Conservation (phyloP, 768 basidiomycete genomes). For the Coprinellus aureogranulatus region DNA sequence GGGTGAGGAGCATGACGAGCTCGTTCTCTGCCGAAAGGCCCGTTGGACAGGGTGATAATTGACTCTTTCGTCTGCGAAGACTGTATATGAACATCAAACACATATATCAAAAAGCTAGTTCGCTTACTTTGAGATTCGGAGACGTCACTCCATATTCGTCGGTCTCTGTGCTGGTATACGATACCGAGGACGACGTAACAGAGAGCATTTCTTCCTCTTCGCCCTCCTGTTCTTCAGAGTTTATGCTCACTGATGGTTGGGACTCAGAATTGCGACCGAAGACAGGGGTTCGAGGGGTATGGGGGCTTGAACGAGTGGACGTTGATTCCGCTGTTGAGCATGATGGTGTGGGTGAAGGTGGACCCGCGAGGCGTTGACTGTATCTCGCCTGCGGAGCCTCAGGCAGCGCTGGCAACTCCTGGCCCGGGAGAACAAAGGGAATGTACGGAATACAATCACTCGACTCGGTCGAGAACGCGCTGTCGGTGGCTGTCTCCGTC, state of each 20-base stretch:
- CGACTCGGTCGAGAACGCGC: slow-evolving; percentile 1
- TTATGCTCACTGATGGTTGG: not conserved
- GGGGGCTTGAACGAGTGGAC: slow-evolving; percentile 3
- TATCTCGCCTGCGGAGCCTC: not conserved
- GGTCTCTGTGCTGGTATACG: not conserved
- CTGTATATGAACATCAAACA: too few relatives aligned
- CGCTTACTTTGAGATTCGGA: not conserved
- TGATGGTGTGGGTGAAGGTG: slow-evolving; percentile 8
- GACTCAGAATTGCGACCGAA: not conserved
- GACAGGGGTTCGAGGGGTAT: slow-evolving; percentile 5
- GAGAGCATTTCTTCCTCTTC: not conserved
- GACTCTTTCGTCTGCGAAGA: too few relatives aligned
- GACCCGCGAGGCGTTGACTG: not conserved
- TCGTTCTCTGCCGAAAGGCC: too few relatives aligned
- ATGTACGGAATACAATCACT: slow-evolving; percentile 8
- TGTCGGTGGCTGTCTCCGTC: not conserved
- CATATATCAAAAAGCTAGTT: too few relatives aligned
- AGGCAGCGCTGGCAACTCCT: not conserved
- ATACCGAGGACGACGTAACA: not conserved
- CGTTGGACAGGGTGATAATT: too few relatives aligned
- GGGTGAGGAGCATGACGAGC: not conserved
- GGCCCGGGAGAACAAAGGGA: slow-evolving; percentile 5
- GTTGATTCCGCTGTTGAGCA: not conserved
- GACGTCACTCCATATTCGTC: not conserved
- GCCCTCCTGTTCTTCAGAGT: not conserved